Percentiles rank a stretch among this genome's conserved stretches.
These are phyloP conservation scores for Rhizomucor miehei DNA, from an alignment of 371 early-diverging fungal genomes.

Conservation along the genomic window DNA sequence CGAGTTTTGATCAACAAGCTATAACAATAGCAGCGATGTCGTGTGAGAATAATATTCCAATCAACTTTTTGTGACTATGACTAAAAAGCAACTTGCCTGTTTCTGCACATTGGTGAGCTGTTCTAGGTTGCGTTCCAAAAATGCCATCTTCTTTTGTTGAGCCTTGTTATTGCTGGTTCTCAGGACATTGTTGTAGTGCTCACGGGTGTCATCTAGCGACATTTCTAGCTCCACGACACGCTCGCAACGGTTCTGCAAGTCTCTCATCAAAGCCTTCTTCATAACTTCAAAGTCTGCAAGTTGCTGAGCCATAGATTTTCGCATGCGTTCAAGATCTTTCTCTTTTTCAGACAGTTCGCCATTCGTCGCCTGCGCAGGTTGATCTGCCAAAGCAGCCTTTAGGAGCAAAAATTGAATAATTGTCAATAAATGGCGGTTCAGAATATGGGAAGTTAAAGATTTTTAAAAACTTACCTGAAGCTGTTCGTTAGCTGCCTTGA, in stretches of 20 bases:
- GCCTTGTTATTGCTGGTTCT: constrained; percentile 79
- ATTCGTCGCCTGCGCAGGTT: constrained; percentile 18
- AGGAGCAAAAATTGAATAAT: too few species aligned
- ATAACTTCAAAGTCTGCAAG: constrained; percentile 92
- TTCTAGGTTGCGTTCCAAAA: constrained; percentile 93
- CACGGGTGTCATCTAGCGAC: constrained; percentile 88
- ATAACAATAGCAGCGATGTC: too few species aligned
- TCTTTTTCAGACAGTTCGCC: constrained; percentile 54
- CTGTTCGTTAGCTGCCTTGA: constrained; percentile 65
- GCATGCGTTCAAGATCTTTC: constrained; percentile 82
- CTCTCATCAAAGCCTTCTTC: constrained; percentile 95
- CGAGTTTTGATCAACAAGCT: constrained; percentile 92
- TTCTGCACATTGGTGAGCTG: constrained; percentile 93
- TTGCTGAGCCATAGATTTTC: constrained; percentile 89
- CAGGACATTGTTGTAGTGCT: constrained; percentile 83
- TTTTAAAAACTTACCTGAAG: too few species aligned
- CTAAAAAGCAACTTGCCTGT: constrained; percentile 63
- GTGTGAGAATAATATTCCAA: not conserved
- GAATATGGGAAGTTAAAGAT: too few species aligned
- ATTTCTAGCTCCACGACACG: constrained; percentile 94
- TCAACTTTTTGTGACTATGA: not conserved
- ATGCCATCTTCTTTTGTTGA: constrained; percentile 92
- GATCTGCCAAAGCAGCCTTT: constrained; percentile 27
- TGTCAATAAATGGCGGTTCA: too few species aligned
- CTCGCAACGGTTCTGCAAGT: constrained; percentile 94